These are phyloP conservation scores for Paxillus involutus DNA, from an alignment of 768 basidiomycete genomes.

Conservation along the genomic window DNA sequence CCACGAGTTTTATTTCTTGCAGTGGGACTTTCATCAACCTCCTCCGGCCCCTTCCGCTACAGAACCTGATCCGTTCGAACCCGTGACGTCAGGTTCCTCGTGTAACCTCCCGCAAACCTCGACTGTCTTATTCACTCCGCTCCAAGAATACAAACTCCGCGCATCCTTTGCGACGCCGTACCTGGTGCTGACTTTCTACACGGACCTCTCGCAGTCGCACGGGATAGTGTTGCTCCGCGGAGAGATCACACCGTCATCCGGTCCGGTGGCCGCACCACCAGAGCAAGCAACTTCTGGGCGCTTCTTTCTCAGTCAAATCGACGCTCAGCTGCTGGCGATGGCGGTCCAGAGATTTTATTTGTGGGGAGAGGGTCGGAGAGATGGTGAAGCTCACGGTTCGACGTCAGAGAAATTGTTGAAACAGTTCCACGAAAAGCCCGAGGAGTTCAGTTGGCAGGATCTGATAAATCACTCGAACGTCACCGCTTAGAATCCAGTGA, in stretches of 20 bases:
- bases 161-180: constrained; percentile 87
- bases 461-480: constrained; percentile 53
- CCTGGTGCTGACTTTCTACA: constrained; percentile 87
- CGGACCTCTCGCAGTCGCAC: constrained; percentile 81
- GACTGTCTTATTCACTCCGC: constrained; percentile 88
- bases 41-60: constrained; percentile 57
- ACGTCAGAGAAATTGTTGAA: constrained; percentile 48
- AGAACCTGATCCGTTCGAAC: constrained; percentile 44
- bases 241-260: constrained; percentile 77
- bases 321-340: constrained; percentile 82
- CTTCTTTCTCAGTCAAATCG: constrained; percentile 71
- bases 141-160: constrained; percentile 90
- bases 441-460: constrained; percentile 81
- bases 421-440: constrained; percentile 76
- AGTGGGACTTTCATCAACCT: constrained; percentile 85
- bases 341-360: constrained; percentile 86
- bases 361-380: constrained; percentile 41
- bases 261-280: constrained; percentile 34
- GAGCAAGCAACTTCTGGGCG: constrained; percentile 27
- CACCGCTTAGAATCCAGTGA: constrained; percentile 8
- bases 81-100: constrained; percentile 22
- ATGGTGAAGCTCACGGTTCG: background rate
- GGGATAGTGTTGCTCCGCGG: constrained; percentile 85
- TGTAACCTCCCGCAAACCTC: constrained; percentile 52
- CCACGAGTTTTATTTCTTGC: constrained; percentile 81